Base-by-base conservation (phyloP, 2,329 filamentous ascomycete genomes). In the Ceratocystis cacaofunesta region DNA sequence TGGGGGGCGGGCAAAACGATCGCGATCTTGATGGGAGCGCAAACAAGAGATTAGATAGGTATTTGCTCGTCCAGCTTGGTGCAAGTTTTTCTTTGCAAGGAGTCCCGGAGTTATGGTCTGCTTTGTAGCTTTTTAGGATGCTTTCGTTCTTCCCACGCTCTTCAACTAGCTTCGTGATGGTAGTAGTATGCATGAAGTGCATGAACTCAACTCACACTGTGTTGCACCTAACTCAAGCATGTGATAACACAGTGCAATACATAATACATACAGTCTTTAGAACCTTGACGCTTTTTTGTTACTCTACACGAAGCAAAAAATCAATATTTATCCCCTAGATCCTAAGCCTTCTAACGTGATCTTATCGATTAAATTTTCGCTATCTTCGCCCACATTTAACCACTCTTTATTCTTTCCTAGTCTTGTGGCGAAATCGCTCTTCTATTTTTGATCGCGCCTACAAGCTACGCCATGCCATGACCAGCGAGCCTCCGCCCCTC, bases 391-490 rank as follows among this genome's bases (percentile, higher is more conserved):
- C 10, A 5, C 10, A 3, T 15, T 2, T 25, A 17, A 28, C 22
- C 19, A 15, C 48, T 10, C 25, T 15, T 28, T 15, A 1, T 52
- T 15, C 25, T 10, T n/a, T 48, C 46, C 46, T 7, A 1, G 22
- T 52, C 36, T 5, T 41, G 36, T 41, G 4, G 36, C 36, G 12
- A 15, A 12, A 41, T 41, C 36, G 12, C 8, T 30, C 50, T 30
- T 19, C 10, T 15, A 1, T 36, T n/a, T 30, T 58, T 25, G 30
- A 15, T 58, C 5, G 12, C 17, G 7, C 25, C n/a, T 44, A 25
- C 22, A 41, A 44, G 43, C 50, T 69, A 73, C 36, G 36, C 68
- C 73, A 79, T 81, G 78, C 76, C 77, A 84, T 84, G 81, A 80
- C 74, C 71, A 74, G 22, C 71, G 70, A 70, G 57, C 30, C 30